Percentiles rank a stretch among this genome's conserved stretches.
Conservation (phyloP, 2,329 filamentous ascomycete genomes). For the Endoconidiophora laricicola region DNA sequence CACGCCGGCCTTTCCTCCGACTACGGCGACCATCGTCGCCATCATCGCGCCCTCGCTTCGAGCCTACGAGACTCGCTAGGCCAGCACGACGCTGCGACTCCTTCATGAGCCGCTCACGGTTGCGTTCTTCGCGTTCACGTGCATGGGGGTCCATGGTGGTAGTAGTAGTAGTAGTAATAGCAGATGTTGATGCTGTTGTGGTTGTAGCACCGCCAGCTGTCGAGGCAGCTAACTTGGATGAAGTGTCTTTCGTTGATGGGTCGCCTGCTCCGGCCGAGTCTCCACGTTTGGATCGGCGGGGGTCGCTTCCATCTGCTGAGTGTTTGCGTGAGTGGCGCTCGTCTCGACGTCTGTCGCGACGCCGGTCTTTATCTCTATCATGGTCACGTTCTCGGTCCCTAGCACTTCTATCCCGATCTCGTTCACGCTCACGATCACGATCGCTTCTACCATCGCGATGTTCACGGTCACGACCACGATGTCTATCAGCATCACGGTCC, state of each 20-base stretch:
- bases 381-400: constrained; percentile 23
- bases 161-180: constrained; percentile 20
- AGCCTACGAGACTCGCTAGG: constrained; percentile 28
- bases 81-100: constrained; percentile 50
- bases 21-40: constrained; percentile 19
- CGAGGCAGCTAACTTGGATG: not conserved
- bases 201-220: constrained; percentile 13
- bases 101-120: constrained; percentile 49
- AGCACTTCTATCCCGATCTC: constrained; percentile 11
- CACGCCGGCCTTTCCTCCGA: constrained; percentile 5
- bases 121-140: constrained; percentile 48
- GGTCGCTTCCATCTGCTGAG: not conserved
- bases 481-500: constrained; percentile 20
- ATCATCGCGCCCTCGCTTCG: constrained; percentile 35
- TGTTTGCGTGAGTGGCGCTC: constrained; percentile 21
- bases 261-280: not conserved
- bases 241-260: not conserved
- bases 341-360: constrained; percentile 20
- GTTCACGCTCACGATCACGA: constrained; percentile 14
- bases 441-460: constrained; percentile 16
- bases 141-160: constrained; percentile 41
- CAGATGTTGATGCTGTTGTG: constrained; percentile 18
- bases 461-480: constrained; percentile 18
- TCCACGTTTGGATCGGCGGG: not conserved
- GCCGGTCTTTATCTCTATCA: constrained; percentile 21